These are phyloP conservation scores for Cutaneotrichosporon sp. DNA, from an alignment of 1,284 basidiomycete species.

Conservation along the genomic window DNA sequence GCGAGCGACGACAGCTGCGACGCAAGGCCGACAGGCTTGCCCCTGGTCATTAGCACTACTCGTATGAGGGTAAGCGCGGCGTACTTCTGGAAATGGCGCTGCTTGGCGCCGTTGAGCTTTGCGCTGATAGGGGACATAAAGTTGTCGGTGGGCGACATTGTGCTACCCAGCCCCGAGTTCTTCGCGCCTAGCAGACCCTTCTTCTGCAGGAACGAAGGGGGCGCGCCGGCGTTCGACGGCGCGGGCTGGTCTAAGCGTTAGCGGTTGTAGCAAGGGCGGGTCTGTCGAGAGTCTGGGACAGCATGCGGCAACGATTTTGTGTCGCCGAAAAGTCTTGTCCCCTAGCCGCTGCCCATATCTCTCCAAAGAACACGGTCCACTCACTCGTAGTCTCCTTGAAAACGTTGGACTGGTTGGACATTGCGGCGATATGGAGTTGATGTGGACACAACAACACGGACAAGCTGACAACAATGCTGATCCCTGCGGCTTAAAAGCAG, in stretches of 20 bases:
- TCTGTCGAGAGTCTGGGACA: no score
- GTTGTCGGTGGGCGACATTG: conserved; percentile 83
- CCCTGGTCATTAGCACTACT: no score
- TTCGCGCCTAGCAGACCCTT: conserved; percentile 35
- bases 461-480: no score
- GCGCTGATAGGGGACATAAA: conserved; percentile 83
- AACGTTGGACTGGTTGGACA: conserved; percentile 16
- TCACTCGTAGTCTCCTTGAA: conserved; percentile 21
- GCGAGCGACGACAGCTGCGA: conserved; percentile 41
- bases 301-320: no score
- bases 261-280: not conserved
- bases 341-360: not conserved
- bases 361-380: no score
- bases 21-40: conserved; percentile 35
- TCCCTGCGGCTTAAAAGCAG: conserved; percentile 20
- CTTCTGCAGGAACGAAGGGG: conserved; percentile 42
- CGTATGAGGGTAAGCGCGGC: conserved; percentile 41
- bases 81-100: conserved; percentile 84
- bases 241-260: conserved; percentile 3
- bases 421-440: not conserved
- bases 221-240: conserved; percentile 2
- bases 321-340: no score
- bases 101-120: conserved; percentile 79
- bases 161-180: conserved; percentile 46
- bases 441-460: not conserved